phyloP scores from a whole-genome alignment of 2,329 filamentous ascomycete genomes.

The Claviceps africana region DNA sequence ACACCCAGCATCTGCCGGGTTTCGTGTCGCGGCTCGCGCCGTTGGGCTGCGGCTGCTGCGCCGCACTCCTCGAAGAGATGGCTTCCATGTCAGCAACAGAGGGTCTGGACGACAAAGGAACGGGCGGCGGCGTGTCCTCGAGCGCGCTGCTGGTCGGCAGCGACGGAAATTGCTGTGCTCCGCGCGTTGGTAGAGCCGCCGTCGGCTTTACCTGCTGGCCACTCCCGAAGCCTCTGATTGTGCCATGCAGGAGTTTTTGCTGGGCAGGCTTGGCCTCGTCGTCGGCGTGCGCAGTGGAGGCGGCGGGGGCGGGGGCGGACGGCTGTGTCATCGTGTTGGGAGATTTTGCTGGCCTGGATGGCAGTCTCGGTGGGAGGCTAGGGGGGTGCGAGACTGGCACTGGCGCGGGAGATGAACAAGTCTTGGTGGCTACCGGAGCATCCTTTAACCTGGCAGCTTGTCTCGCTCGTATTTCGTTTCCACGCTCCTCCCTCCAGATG shows the following conservation, averaged over 20 bases:
- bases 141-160: background rate
- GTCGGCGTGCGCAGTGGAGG: background rate
- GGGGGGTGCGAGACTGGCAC: slow-evolving; percentile 25
- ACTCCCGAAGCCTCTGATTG: slow-evolving; percentile 13
- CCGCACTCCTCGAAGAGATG: slow-evolving; percentile 19
- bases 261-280: slow-evolving; percentile 2
- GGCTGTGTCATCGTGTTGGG: slow-evolving; percentile 7
- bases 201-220: background rate
- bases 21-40: background rate
- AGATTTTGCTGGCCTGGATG: slow-evolving; percentile 31
- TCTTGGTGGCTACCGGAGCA: slow-evolving; percentile 16
- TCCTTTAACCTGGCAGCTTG: slow-evolving; percentile 3
- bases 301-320: slow-evolving; percentile 1
- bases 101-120: slow-evolving; percentile 39
- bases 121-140: slow-evolving; percentile 32
- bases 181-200: background rate
- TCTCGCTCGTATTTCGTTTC: slow-evolving; percentile 5
- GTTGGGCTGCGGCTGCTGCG: slow-evolving; percentile 12
- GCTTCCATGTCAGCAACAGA: slow-evolving; percentile 36
- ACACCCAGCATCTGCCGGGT: slow-evolving; percentile 51
- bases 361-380: slow-evolving; percentile 34
- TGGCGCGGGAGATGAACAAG: slow-evolving; percentile 6
- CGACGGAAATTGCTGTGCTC: slow-evolving; percentile 3
- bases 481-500: slow-evolving; percentile 1
- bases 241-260: slow-evolving; percentile 5